phyloP scores from a whole-genome alignment of 768 basidiomycete genomes.

The Suillus americanus region DNA sequence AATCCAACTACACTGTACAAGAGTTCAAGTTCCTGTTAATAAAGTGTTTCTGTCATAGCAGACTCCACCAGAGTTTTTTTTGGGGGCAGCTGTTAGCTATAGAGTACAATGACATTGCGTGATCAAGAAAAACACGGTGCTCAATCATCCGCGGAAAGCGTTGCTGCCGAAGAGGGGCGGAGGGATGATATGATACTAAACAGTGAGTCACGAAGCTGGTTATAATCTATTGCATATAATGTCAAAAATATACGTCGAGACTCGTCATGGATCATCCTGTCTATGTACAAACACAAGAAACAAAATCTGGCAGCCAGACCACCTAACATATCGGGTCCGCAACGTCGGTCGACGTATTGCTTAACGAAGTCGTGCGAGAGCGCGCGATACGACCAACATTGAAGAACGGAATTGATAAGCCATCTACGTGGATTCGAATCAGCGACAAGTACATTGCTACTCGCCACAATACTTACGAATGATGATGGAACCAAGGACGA shows the following conservation, averaged over 20 bases:
- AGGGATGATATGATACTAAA: neutral
- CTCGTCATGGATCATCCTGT: neutral
- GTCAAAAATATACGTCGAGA: neutral
- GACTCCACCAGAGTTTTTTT: neutral
- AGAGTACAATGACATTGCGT: neutral
- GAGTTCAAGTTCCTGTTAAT: neutral
- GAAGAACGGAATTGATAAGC: constrained; percentile 70
- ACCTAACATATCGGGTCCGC: constrained; percentile 43
- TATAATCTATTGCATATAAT: neutral
- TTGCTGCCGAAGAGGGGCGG: neutral
- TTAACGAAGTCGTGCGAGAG: constrained; percentile 46
- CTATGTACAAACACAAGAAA: neutral
- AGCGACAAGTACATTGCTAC: neutral
- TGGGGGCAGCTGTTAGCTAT: no score
- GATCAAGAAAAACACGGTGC: neutral
- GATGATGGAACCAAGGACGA: constrained; percentile 85
- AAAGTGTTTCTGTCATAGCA: neutral
- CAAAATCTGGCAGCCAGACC: neutral
- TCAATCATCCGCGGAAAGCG: neutral
- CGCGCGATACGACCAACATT: constrained; percentile 46
- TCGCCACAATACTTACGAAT: constrained; percentile 51
- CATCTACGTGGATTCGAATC: constrained; percentile 37
- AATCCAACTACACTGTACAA: neutral
- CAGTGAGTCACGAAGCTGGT: neutral
- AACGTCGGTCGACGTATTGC: constrained; percentile 39